phyloP scores from a whole-genome alignment of 2,329 filamentous ascomycete species.

The Aspergillus sergii region DNA sequence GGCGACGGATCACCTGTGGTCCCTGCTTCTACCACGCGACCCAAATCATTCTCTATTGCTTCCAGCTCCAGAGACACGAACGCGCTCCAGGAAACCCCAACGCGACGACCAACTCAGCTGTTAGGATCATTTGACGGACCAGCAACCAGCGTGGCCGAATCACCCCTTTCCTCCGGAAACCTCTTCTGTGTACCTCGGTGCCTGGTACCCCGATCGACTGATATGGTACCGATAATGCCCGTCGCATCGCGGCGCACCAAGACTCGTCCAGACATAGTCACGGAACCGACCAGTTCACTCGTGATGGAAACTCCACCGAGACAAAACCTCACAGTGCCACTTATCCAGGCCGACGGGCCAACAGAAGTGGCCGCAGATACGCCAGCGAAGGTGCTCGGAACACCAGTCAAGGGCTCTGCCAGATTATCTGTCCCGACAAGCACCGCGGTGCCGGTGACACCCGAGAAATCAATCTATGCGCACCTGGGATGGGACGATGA shows the following conservation, averaged over 20 bases:
- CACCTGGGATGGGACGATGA: constrained; percentile 50
- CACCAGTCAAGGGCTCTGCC: constrained; percentile 34
- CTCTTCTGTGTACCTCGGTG: constrained; percentile 32
- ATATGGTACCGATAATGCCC: constrained; percentile 31
- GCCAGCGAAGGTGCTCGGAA: constrained; percentile 27
- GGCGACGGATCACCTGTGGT: constrained; percentile 19
- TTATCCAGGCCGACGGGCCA: neutral
- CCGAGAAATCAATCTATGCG: constrained; percentile 46
- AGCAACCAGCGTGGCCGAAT: constrained; percentile 12
- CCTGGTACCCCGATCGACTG: constrained; percentile 27
- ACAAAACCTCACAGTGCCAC: constrained; percentile 12
- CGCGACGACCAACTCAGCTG: constrained; percentile 34
- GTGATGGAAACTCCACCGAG: constrained; percentile 36
- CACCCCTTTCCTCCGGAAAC: constrained; percentile 21
- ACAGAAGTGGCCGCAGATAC: constrained; percentile 1
- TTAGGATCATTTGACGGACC: constrained; percentile 19
- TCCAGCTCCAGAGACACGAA: constrained; percentile 20
- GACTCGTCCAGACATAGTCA: constrained; percentile 7
- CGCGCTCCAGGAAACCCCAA: constrained; percentile 44
- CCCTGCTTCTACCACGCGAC: constrained; percentile 34
- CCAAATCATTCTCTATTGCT: constrained; percentile 30
- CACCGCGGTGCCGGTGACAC: constrained; percentile 31
- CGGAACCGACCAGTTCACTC: constrained; percentile 19
- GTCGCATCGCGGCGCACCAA: constrained; percentile 27
- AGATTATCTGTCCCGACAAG: constrained; percentile 20